Evolutionary conservation across 192 early-diverging fungal genomes (phyloP).

Genomic region (Coemansia sp.): DNA sequence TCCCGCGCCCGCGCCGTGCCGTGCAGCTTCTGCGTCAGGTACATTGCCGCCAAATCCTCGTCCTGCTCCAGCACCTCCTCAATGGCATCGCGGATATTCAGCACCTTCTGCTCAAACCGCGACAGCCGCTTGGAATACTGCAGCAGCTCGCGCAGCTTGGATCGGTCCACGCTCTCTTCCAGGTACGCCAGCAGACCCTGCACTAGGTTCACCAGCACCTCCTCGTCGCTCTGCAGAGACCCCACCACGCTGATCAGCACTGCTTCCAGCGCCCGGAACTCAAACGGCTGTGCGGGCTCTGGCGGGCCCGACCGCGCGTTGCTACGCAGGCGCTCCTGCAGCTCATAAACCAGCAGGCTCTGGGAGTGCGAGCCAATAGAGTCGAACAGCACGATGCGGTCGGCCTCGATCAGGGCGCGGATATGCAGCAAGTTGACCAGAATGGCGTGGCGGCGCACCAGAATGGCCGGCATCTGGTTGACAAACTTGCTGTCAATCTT

Average conservation of each 20-base stretch:
- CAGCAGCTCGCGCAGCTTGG: constrained; percentile 74
- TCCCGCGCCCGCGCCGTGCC: constrained; percentile 55
- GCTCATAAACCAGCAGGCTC: constrained; percentile 72
- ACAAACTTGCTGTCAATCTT: constrained; percentile 74
- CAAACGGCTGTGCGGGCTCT: constrained; percentile 38
- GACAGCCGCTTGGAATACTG: constrained; percentile 73
- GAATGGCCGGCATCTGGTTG: constrained; percentile 76
- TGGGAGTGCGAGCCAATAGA: constrained; percentile 70
- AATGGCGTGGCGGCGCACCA: constrained; percentile 79
- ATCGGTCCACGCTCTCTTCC: constrained; percentile 70
- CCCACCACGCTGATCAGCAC: constrained; percentile 71
- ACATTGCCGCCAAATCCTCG: constrained; percentile 89
- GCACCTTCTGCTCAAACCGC: constrained; percentile 74
- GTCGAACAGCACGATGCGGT: constrained; percentile 75
- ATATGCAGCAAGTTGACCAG: constrained; percentile 80
- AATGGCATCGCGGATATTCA: constrained; percentile 73
- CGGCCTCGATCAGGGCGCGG: constrained; percentile 76
- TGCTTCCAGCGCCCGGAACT: constrained; percentile 74
- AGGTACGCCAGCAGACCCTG: constrained; percentile 65
- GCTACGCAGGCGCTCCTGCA: constrained; percentile 68
- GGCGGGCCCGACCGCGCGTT: constrained; percentile 11
- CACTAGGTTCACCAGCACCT: constrained; percentile 66
- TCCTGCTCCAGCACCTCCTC: constrained; percentile 81
- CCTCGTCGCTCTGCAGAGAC: constrained; percentile 66
- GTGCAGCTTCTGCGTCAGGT: constrained; percentile 75